phyloP scores from a whole-genome alignment of 2,329 filamentous ascomycete genomes.

The Hypoxylon sp. region DNA sequence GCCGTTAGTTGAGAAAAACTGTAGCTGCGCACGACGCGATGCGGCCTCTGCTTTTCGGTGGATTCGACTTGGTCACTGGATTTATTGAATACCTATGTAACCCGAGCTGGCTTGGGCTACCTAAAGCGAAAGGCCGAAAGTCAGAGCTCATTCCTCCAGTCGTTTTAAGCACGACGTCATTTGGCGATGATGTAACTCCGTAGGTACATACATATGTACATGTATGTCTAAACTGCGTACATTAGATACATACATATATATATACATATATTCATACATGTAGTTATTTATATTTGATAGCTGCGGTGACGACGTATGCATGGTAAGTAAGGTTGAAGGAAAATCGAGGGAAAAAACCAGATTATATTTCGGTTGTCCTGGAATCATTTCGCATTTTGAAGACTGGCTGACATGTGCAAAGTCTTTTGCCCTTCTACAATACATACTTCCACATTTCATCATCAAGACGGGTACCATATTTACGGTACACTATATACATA shows the following conservation, averaged over 20 bases:
- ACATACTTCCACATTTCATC: not conserved
- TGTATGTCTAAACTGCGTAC: not conserved
- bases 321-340: not conserved
- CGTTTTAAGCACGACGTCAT: slow-evolving; percentile 36
- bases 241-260: not conserved
- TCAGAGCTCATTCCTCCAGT: slow-evolving; percentile 3
- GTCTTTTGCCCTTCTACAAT: not conserved
- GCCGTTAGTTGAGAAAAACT: slow-evolving; percentile 26
- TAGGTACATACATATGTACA: not conserved
- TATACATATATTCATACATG: not conserved
- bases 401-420: not conserved
- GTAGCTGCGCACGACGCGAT: slow-evolving; percentile 18
- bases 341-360: not conserved
- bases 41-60: slow-evolving; percentile 11
- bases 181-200: slow-evolving; percentile 4
- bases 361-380: not conserved
- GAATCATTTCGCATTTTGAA: slow-evolving; percentile 2
- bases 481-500: too few species aligned
- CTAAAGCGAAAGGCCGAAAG: not conserved
- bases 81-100: slow-evolving; percentile 22
- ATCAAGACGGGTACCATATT: not conserved
- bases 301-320: not conserved
- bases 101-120: slow-evolving; percentile 13
- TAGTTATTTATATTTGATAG: not conserved
- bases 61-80: slow-evolving; percentile 3